Evolutionary conservation across 1,284 basidiomycete genomes (phyloP).

Genomic region (Malassezia caprae): DNA sequence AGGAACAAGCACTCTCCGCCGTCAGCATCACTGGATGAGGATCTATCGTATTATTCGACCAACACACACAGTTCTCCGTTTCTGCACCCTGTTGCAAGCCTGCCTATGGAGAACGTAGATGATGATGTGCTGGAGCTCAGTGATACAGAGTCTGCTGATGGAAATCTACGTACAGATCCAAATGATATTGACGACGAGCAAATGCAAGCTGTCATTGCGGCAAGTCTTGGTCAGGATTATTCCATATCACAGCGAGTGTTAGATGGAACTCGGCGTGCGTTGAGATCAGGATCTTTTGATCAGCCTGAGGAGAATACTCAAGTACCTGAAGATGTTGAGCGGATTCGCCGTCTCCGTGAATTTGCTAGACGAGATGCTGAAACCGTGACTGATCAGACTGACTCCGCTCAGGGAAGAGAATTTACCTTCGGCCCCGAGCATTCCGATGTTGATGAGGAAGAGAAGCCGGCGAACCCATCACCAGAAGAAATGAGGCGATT

Average conservation of each 20-base stretch:
- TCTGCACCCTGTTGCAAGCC: not conserved
- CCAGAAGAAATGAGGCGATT: conserved; percentile 12
- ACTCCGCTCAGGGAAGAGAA: too few relatives aligned
- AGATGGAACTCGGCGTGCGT: not conserved
- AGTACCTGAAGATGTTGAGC: conserved; percentile 12
- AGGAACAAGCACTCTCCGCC: not conserved
- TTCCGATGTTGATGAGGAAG: not conserved
- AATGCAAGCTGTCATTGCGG: conserved; percentile 15
- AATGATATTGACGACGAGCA: conserved; percentile 12
- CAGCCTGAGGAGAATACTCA: not conserved
- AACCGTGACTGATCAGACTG: too few relatives aligned
- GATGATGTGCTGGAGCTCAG: not conserved
- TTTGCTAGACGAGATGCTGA: not conserved
- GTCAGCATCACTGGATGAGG: not conserved
- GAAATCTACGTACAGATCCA: not conserved
- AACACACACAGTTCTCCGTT: conserved; percentile 5
- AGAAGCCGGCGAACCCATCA: not conserved
- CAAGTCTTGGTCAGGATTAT: conserved; percentile 14
- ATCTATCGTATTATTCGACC: not conserved
- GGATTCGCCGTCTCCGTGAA: conserved; percentile 8
- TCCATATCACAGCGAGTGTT: not conserved
- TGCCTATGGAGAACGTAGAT: not conserved
- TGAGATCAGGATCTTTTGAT: not conserved
- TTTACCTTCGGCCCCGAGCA: not conserved
- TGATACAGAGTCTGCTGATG: not conserved